These are phyloP conservation scores for Kluyveromyces starmeri DNA, from an alignment of 805 yeast genomes.

Conservation along the genomic window DNA sequence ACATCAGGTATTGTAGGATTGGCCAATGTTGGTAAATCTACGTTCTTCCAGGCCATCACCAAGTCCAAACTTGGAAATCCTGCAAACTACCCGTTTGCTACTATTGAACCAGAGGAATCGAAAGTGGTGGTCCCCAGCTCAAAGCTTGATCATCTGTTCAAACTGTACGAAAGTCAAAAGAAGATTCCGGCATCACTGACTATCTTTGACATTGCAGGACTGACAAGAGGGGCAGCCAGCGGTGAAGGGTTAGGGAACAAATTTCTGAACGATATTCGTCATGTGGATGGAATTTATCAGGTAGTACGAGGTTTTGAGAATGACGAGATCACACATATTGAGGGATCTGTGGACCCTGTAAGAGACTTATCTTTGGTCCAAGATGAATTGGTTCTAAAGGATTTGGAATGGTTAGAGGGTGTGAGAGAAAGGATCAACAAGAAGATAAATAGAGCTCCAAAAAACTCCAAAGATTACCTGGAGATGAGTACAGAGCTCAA, in stretches of 20 bases:
- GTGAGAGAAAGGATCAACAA: slow-evolving; percentile 44
- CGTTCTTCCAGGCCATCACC: slow-evolving; percentile 75
- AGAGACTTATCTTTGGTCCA: slow-evolving; percentile 68
- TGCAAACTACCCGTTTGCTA: slow-evolving; percentile 76
- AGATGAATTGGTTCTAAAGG: slow-evolving; percentile 71
- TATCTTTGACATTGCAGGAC: slow-evolving; percentile 73
- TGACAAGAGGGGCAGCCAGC: slow-evolving; percentile 71
- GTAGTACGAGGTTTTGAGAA: slow-evolving; percentile 69
- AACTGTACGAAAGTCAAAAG: slow-evolving; percentile 51
- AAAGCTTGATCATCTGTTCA: slow-evolving; percentile 46
- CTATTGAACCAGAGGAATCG: slow-evolving; percentile 77
- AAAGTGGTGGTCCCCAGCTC: slow-evolving; percentile 61
- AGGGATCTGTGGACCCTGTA: slow-evolving; percentile 61
- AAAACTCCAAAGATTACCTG: slow-evolving; percentile 39
- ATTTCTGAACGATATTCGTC: slow-evolving; percentile 67
- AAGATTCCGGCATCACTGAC: slow-evolving; percentile 62
- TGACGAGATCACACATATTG: slow-evolving; percentile 70
- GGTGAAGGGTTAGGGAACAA: slow-evolving; percentile 83
- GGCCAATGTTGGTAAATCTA: slow-evolving; percentile 74
- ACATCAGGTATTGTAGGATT: slow-evolving; percentile 68
- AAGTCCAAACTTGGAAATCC: slow-evolving; percentile 62
- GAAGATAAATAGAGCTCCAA: slow-evolving; percentile 30
- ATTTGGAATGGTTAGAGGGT: slow-evolving; percentile 59
- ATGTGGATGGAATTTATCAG: slow-evolving; percentile 75
- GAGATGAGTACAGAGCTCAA: slow-evolving; percentile 35